Evolutionary conservation across 495 filamentous ascomycete genomes (phyloP), one percentile per base, ranked within the genome.

Genomic region (Penicillium chermesinum): DNA sequence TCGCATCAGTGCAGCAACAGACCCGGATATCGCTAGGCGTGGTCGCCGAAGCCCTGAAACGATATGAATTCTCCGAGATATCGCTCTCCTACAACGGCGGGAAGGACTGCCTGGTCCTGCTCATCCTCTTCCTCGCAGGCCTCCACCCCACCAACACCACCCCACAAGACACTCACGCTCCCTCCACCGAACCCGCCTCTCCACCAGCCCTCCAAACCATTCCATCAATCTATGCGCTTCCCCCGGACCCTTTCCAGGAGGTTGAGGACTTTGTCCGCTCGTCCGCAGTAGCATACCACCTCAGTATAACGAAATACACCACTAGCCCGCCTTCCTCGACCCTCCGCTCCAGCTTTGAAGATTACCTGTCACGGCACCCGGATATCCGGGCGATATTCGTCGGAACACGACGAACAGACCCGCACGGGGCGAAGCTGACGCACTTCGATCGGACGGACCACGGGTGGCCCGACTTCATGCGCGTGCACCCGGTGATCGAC

Each of bases 1-100:
- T 70, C 16, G 71, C 74, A 54, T 69, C 69, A 14, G 83, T 86
- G 16, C 90, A 96, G 64, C 66, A 65, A 37, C 89, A 91, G 72
- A 86, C 84, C 37, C 73, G 80, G 38, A 71, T 76, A 13, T 80
- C 88, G 1, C 72, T 95, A 52, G 74, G 67, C 14, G 85, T 96
- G 12, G 79, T 95, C 20, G 70, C 78, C 39, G 76, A 85, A 48
- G 87, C 89, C 2, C 67, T 96, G 46, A 59, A 74, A 42, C 71
- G 71, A 54, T 96, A 95, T 62, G 75, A 76, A 77, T 79, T 85
- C 45, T 72, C 84, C 39, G 77, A 94, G 54, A 74, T 97, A 38
- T 89, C 91, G 8, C 74, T 98, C 48, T 94, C 94, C 39, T 98
- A 96, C 64, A 98, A 98, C 55, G 93, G 93, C 69, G 93, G 93